phyloP scores from a whole-genome alignment of 371 early-diverging fungal species.

The Rhizopus microsporus region DNA sequence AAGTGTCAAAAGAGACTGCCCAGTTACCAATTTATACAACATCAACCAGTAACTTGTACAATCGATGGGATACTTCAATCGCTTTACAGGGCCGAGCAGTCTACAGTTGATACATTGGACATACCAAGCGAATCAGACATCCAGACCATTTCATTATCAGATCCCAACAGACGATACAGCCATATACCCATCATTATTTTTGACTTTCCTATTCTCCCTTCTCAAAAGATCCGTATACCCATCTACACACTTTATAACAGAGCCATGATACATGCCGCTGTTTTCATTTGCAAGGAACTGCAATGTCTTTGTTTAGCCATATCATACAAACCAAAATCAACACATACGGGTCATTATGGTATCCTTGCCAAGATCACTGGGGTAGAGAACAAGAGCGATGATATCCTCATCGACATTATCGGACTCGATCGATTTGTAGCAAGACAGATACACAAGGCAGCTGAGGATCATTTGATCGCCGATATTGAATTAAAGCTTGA shows the following conservation, averaged over 20 bases:
- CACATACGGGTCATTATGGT: constrained; percentile 34
- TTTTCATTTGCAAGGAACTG: constrained; percentile 12
- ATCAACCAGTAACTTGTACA: constrained; percentile 17
- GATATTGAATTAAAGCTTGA: constrained; percentile 23
- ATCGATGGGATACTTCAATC: constrained; percentile 2
- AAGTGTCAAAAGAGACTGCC: constrained; percentile 30
- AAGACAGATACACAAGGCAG: constrained; percentile 19
- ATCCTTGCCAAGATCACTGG: constrained; percentile 41
- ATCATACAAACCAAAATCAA: constrained; percentile 13
- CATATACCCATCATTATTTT: constrained; percentile 15
- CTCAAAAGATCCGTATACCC: constrained; percentile 25
- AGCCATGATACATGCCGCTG: not conserved
- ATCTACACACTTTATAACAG: constrained; percentile 6
- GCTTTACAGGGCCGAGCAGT: not conserved
- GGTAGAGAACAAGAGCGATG: constrained; percentile 32
- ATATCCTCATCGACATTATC: constrained; percentile 41
- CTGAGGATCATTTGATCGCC: constrained; percentile 27
- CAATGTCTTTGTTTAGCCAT: constrained; percentile 19
- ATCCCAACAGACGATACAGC: not conserved
- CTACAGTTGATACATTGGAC: not conserved
- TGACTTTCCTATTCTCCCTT: constrained; percentile 19
- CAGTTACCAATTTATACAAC: constrained; percentile 26
- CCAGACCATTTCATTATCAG: constrained; percentile 9
- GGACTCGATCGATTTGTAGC: constrained; percentile 49
- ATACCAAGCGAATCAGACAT: not conserved